Base-by-base conservation (phyloP, 805 yeast genomes). In the Candida germanica region DNA sequence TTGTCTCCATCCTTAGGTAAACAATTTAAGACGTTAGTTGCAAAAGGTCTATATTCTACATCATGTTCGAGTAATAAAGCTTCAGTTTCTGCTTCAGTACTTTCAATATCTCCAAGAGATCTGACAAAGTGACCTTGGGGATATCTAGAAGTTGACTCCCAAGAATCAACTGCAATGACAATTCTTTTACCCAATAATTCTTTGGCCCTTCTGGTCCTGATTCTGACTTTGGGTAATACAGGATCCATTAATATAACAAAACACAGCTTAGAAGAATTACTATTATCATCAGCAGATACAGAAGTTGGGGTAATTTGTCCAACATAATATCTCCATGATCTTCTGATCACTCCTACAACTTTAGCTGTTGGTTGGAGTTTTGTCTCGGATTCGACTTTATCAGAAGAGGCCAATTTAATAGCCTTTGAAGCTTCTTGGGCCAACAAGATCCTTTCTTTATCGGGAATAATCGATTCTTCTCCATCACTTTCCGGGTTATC, bases 101-200 rank as follows among this genome's bases (percentile, higher is more conserved):
- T 80, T 62, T 93, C 99, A 33, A 91, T 77, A 13, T 77, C 89
- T 45, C 99, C 99, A 21, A 93, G 71, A 28, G 82, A 73, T 50
- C 96, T 76, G 3, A 93, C 91, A 55, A 87, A 91, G 61, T 93
- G 99, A 6, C 98, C 99, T 51, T 84, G 84, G 4, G 99, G 98
- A 46, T 77, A 79, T 41, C 85, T 81, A 5, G 95, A 84, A 40
- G 77, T 71, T 1, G 80, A 64, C 1, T 95, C 85, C 99, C 99
- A 93, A 7, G 88, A 74, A 55, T 93, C 99, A 27, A 94, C 81
- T 0, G 95, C 87, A 14, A 91, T 80, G 6, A 94, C 95, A 36
- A 93, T 85, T 59, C 98, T 80, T 57, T 89, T 81, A 4, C 94
- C 95, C n/a, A 80, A 60, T 10, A 93, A 71, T 37, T 85, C 93